Evolutionary conservation across 768 basidiomycete genomes (phyloP).

Genomic region (Russula olivacea): DNA sequence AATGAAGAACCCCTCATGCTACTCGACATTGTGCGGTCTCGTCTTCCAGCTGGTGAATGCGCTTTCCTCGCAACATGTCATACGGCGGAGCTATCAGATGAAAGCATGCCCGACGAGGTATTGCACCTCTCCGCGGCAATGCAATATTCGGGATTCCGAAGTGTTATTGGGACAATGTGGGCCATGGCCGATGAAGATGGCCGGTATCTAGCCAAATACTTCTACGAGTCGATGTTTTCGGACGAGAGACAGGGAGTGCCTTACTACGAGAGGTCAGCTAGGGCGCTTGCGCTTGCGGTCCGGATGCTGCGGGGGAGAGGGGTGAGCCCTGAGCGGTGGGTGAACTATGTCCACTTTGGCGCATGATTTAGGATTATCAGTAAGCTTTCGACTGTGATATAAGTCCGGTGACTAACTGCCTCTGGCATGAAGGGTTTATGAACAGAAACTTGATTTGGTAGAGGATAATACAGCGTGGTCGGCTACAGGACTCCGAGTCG

Average conservation of each 20-base stretch:
- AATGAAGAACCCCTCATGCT: not conserved
- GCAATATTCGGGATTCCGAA: not conserved
- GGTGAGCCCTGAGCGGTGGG: conserved; percentile 5
- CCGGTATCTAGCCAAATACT: not conserved
- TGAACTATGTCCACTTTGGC: conserved; percentile 13
- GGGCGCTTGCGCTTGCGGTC: not conserved
- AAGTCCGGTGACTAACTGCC: too few relatives aligned
- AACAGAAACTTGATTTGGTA: too few relatives aligned
- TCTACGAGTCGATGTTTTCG: not conserved
- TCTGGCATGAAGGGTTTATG: too few relatives aligned
- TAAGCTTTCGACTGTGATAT: not conserved
- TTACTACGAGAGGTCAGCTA: not conserved
- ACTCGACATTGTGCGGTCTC: conserved; percentile 2
- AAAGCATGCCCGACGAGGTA: conserved; percentile 10
- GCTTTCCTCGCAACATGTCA: conserved; percentile 19
- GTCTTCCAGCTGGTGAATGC: conserved; percentile 8
- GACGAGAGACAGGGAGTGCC: not conserved
- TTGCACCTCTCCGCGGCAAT: conserved; percentile 18
- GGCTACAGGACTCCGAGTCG: too few relatives aligned
- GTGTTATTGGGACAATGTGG: not conserved
- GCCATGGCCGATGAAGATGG: not conserved
- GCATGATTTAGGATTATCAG: not conserved
- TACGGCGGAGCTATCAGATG: not conserved
- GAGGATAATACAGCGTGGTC: too few relatives aligned
- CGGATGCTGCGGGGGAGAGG: not conserved